phyloP scores from a whole-genome alignment of 352 stramenopile genomes.

The Phytopythium litorale region DNA sequence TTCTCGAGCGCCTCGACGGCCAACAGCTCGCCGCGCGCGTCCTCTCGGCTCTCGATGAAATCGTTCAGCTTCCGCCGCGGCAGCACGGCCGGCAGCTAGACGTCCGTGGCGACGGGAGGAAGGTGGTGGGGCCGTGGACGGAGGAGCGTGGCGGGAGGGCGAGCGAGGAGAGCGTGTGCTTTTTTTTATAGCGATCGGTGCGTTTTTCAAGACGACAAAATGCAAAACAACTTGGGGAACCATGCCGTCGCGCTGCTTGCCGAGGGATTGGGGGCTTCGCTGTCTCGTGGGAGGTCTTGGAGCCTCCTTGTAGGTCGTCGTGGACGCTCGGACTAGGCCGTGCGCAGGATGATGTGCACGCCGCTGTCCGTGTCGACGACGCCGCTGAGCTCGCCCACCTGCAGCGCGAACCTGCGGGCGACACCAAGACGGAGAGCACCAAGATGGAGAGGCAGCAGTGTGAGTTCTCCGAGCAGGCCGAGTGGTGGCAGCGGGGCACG shows the following conservation, averaged over 20 bases:
- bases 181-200: slow-evolving; percentile 5
- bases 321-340: slow-evolving; percentile 5
- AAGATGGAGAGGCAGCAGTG: too few relatives aligned
- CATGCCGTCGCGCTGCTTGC: too few relatives aligned
- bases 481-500: not conserved
- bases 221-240: not conserved
- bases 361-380: slow-evolving; percentile 96
- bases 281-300: not conserved
- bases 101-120: too few relatives aligned
- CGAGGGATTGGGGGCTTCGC: too few relatives aligned
- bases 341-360: slow-evolving; percentile 96
- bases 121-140: not conserved
- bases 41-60: slow-evolving; percentile 65
- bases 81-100: slow-evolving; percentile 50
- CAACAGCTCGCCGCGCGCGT: slow-evolving; percentile 48
- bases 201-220: slow-evolving; percentile 2
- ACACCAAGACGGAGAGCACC: too few relatives aligned
- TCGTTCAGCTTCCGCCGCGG: slow-evolving; percentile 66
- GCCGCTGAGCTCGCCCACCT: slow-evolving; percentile 91
- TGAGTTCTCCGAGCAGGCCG: too few relatives aligned
- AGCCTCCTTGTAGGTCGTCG: not conserved
- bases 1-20: slow-evolving; percentile 31
- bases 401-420: slow-evolving; percentile 75
- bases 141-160: not conserved
- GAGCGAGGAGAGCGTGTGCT: not conserved